phyloP scores from a whole-genome alignment of 129 eudicot species.

The Smallanthus sonchifolius region DNA sequence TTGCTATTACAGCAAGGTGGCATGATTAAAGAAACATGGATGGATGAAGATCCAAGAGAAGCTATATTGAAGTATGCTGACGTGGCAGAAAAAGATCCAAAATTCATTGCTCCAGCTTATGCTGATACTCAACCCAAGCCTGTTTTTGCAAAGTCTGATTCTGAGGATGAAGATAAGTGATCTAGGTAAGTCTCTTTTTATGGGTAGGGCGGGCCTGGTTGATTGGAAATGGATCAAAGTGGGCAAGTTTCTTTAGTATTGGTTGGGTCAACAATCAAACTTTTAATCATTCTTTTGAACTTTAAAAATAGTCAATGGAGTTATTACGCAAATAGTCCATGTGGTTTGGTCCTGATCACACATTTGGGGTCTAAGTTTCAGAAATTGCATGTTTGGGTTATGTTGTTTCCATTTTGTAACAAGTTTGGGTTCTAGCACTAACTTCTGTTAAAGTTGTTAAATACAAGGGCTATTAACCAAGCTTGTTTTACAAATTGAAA shows the following conservation, averaged over 20 bases:
- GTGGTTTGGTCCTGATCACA: no score
- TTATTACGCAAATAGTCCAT: no score
- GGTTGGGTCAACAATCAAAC: not conserved
- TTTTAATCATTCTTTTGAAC: not conserved
- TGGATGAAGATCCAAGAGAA: slow-evolving; percentile 99
- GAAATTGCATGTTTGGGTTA: no score
- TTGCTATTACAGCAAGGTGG: slow-evolving; percentile 87
- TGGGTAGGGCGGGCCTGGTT: not conserved
- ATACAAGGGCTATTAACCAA: no score
- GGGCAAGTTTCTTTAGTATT: not conserved
- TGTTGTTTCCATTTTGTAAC: no score
- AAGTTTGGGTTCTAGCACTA: no score
- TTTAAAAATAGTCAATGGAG: not conserved
- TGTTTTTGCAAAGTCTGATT: slow-evolving; percentile 77
- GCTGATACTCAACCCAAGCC: slow-evolving; percentile 90
- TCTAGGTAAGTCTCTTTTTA: slow-evolving; percentile 1
- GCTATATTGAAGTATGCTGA: slow-evolving; percentile 96
- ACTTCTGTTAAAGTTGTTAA: no score
- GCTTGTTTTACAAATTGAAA: no score
- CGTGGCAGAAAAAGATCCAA: slow-evolving; percentile 89
- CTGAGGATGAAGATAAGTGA: slow-evolving; percentile 82
- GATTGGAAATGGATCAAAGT: not conserved
- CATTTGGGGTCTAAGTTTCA: no score
- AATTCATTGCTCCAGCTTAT: slow-evolving; percentile 92
- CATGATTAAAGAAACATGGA: slow-evolving; percentile 95